Conservation (phyloP, 192 early-diverging fungal genomes). For the Backusella tuberculispora region DNA sequence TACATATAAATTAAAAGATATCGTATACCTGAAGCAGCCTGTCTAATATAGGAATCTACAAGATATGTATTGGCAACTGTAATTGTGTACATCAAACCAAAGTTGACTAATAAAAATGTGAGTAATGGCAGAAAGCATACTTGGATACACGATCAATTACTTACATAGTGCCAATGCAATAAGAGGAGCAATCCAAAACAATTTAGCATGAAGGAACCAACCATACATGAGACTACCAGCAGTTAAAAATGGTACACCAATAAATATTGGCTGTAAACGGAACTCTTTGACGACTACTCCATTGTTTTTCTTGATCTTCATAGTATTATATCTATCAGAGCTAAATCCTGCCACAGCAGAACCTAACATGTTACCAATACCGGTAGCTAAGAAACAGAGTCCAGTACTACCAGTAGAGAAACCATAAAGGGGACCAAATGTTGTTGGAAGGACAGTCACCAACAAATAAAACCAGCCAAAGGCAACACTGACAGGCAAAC, state of each 20-base stretch:
- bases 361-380: constrained; percentile 51
- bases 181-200: constrained; percentile 17
- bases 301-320: constrained; percentile 5
- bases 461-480: constrained; percentile 57
- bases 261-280: constrained; percentile 18
- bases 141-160: neutral
- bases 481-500: constrained; percentile 45
- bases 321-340: constrained; percentile 6
- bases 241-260: constrained; percentile 26
- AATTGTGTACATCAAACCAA: constrained; percentile 33
- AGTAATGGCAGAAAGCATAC: neutral
- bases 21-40: constrained; percentile 26
- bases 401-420: constrained; percentile 50
- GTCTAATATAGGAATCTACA: constrained; percentile 8
- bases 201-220: constrained; percentile 19
- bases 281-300: constrained; percentile 6
- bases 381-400: constrained; percentile 50
- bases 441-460: constrained; percentile 47
- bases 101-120: constrained; percentile 17
- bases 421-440: constrained; percentile 46
- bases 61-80: constrained; percentile 28
- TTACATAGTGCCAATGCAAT: constrained; percentile 15
- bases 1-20: too few relatives aligned
- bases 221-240: constrained; percentile 26
- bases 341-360: constrained; percentile 43